Base-by-base conservation (phyloP, 1,139 yeast species). In the Hansenula lynferdii region DNA sequence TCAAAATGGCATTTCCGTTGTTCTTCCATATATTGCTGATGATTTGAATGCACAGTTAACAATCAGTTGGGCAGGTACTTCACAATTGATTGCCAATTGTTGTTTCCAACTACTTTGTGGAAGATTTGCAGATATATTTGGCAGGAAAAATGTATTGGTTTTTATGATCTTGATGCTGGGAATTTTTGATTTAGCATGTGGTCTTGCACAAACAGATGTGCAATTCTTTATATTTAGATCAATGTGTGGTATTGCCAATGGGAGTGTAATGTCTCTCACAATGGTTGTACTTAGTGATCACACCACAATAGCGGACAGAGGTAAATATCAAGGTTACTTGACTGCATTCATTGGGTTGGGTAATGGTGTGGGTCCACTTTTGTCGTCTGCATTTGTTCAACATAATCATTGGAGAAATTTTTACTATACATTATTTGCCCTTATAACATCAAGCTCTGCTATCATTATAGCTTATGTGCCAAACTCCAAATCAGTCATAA, bases 301-400 rank as follows among this genome's bases (percentile, higher is more conserved):
- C 27, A 69, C 66, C n/a, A 56, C 70, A 6, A 45, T 68, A 15
- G 49, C 61, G 31, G 58, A 66, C 23, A 55, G 73, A 35, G 72
- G 70, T 1, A 58, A 56, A 33, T 68, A 63, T 45, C 70, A 67
- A 47, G 72, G 72, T 69, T 43, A 53, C 62, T 37, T 75, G 57
- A 43, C 49, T 5, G 37, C 46, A 1, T 42, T 44, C 39, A 43
- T 75, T 23, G 80, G 80, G 0, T 45, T 75, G 10, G 81, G 83
- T 3, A 68, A 71, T 39, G 74, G 74, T 1, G 47, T 72, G 12
- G 84, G 83, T 0, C 84, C 84, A 0, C 67, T 77, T 39, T 54
- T 77, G 17, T 77, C 77, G 42, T 76, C 78, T 22, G 77, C 72
- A 0, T 70, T 76, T 42, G 67, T 73, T 6, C 53, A 63, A 19